Evolutionary conservation across 1,139 yeast species (phyloP).

Genomic region (Pichia sp.): DNA sequence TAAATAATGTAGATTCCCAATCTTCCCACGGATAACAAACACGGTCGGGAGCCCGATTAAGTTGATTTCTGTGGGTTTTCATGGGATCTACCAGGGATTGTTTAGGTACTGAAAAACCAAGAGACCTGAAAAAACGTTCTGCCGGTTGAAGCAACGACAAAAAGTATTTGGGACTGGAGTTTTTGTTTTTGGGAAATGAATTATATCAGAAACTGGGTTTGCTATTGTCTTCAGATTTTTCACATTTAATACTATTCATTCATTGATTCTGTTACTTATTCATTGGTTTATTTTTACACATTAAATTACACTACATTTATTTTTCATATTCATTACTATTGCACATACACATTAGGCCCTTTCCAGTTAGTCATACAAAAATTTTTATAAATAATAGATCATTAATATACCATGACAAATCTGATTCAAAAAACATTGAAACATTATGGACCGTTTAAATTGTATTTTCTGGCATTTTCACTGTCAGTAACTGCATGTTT

Average conservation of each 20-base stretch:
- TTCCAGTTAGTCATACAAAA: not conserved
- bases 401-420: not conserved
- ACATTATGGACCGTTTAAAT: conserved; percentile 21
- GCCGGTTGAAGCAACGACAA: not conserved
- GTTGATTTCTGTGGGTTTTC: not conserved
- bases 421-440: conserved; percentile 4
- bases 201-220: not conserved
- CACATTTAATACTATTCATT: not conserved
- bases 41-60: not conserved
- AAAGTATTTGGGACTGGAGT: not conserved
- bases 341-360: too few species aligned
- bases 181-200: not conserved
- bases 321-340: too few species aligned
- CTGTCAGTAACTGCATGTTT: conserved; percentile 25
- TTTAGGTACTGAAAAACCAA: not conserved
- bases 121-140: not conserved
- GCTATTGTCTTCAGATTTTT: not conserved
- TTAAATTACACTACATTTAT: not conserved
- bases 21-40: not conserved
- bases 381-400: too few species aligned
- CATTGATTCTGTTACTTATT: not conserved
- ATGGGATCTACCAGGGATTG: not conserved
- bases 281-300: not conserved
- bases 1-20: not conserved
- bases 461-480: conserved; percentile 22